phyloP scores from a whole-genome alignment of 441 rosid species.

The Gossypium aridum region DNA sequence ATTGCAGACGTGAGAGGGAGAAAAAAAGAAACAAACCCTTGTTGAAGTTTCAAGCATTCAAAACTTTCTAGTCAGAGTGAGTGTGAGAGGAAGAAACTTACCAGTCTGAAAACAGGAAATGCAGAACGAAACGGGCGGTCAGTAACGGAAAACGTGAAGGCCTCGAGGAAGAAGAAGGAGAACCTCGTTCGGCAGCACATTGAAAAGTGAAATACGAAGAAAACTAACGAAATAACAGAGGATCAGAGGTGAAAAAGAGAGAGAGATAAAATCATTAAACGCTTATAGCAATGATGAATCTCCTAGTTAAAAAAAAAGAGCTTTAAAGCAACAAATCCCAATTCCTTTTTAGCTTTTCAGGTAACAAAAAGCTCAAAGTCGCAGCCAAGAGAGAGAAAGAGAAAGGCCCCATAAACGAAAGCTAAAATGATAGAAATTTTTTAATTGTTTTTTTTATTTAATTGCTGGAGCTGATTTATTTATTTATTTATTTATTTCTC shows the following conservation, averaged over 20 bases:
- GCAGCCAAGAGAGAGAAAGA: background rate
- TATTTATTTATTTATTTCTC: background rate
- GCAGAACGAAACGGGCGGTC: slow-evolving; percentile 16
- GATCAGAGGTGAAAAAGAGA: background rate
- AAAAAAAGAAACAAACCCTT: background rate
- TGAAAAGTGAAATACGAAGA: background rate
- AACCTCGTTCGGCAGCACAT: slow-evolving; percentile 23
- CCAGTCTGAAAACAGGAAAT: slow-evolving; percentile 22
- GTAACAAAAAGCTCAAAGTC: slow-evolving; percentile 3
- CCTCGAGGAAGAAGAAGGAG: background rate
- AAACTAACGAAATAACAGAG: background rate
- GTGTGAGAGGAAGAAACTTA: slow-evolving; percentile 4
- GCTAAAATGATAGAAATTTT: background rate
- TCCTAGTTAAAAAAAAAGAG: background rate
- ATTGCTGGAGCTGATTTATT: slow-evolving; percentile 12
- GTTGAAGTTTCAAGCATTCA: background rate
- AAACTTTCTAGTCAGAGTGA: slow-evolving; percentile 6
- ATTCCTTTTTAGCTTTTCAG: background rate
- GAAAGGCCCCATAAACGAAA: background rate
- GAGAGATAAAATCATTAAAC: background rate
- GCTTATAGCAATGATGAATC: background rate
- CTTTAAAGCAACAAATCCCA: background rate
- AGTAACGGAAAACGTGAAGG: slow-evolving; percentile 5
- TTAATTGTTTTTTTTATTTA: background rate
- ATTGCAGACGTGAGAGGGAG: background rate